A percentile compares a stretch with the other conserved stretches of the same genome.
Evolutionary conservation across 805 yeast genomes (phyloP).

Genomic region (Metschnikowia lunata): DNA sequence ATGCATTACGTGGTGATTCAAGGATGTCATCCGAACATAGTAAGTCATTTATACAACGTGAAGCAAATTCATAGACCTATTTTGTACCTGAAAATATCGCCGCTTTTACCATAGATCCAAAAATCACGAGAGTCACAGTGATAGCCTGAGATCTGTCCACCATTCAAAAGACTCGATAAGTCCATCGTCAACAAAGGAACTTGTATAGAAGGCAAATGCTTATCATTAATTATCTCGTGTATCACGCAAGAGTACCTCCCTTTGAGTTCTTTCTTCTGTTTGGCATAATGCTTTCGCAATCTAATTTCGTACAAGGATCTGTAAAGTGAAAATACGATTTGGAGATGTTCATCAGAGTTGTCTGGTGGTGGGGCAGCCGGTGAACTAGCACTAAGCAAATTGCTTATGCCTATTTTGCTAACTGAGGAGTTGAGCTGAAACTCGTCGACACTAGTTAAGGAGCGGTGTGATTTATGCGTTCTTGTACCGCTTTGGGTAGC

Average conservation of each 20-base stretch:
- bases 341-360: conserved; percentile 19
- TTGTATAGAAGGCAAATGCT: conserved; percentile 35
- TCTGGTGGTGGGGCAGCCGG: conserved; percentile 8
- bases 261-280: conserved; percentile 13
- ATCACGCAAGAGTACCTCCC: conserved; percentile 22
- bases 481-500: background rate
- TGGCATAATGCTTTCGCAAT: conserved; percentile 29
- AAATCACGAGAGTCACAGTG: conserved; percentile 25
- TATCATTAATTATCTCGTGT: conserved; percentile 36
- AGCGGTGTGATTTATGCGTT: conserved; percentile 8
- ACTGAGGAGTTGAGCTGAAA: conserved; percentile 8
- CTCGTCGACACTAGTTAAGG: conserved; percentile 12
- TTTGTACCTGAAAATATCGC: conserved; percentile 35
- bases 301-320: conserved; percentile 33
- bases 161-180: conserved; percentile 27
- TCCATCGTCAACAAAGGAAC: conserved; percentile 33
- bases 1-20: no score
- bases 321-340: conserved; percentile 30
- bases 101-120: conserved; percentile 38
- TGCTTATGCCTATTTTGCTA: conserved; percentile 16
- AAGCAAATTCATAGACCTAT: conserved; percentile 6
- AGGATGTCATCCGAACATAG: no score
- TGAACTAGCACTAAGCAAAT: conserved; percentile 9
- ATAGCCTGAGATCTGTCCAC: conserved; percentile 35
- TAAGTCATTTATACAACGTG: no score